Evolutionary conservation across 768 basidiomycete genomes (phyloP).

Genomic region (Naematelia aurantialba): DNA sequence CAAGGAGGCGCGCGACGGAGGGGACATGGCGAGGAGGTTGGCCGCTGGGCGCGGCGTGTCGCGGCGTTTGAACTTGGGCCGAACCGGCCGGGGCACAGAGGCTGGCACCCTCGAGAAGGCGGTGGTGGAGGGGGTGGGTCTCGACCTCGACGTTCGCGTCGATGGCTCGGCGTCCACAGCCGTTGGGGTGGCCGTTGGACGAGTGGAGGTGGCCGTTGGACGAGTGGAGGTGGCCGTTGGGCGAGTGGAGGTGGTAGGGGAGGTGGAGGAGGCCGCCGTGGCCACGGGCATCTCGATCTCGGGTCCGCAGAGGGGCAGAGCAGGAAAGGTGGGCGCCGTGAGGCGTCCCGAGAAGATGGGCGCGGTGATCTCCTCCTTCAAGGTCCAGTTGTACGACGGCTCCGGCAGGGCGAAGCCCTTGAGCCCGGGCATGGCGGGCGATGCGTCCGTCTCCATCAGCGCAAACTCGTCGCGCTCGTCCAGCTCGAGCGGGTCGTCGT

Average conservation of each 20-base stretch:
- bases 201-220: background rate
- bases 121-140: background rate
- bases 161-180: too few relatives aligned
- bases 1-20: background rate
- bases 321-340: background rate
- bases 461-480: too few relatives aligned
- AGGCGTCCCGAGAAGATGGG: background rate
- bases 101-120: background rate
- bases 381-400: background rate
- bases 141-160: too few relatives aligned
- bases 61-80: background rate
- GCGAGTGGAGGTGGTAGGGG: conserved; percentile 1
- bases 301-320: background rate
- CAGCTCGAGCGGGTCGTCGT: too few relatives aligned
- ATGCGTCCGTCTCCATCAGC: too few relatives aligned
- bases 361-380: background rate
- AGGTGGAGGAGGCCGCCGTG: conserved; percentile 7
- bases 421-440: too few relatives aligned
- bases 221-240: background rate
- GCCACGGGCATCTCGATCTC: background rate
- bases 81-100: background rate
- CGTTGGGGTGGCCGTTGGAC: too few relatives aligned
- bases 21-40: background rate
- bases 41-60: background rate
- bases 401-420: background rate